Percentiles rank a stretch among this genome's conserved stretches.
phyloP scores from a whole-genome alignment of 108 stramenopile species.

The Hondaea fermentalgiana region DNA sequence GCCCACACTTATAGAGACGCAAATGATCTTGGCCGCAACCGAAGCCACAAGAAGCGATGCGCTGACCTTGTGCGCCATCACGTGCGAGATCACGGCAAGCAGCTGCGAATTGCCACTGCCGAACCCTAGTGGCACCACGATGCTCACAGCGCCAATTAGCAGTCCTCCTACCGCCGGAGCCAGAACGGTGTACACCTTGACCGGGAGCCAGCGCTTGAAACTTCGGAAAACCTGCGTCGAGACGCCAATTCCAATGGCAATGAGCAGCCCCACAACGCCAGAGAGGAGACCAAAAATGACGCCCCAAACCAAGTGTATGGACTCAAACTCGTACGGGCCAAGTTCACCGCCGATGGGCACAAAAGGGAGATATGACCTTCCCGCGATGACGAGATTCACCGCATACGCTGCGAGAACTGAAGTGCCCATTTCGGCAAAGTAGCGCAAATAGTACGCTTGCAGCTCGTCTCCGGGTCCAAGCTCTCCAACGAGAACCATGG shows the following conservation, averaged over 20 bases:
- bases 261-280: not conserved
- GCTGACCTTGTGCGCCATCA: not conserved
- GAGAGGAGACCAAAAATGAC: not conserved
- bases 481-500: not conserved
- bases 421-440: not conserved
- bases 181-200: not conserved
- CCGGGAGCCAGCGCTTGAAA: not conserved
- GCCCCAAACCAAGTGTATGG: not conserved
- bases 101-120: constrained; percentile 2
- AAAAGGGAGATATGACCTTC: not conserved
- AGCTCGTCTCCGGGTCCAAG: not conserved
- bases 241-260: not conserved
- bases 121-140: not conserved
- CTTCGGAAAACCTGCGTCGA: not conserved
- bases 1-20: not conserved
- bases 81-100: not conserved
- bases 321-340: not conserved
- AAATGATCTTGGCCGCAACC: not conserved
- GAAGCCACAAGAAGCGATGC: not conserved
- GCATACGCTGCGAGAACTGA: not conserved
- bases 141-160: not conserved
- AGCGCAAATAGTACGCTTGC: not conserved
- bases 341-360: not conserved
- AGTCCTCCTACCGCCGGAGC: not conserved
- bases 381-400: not conserved